Evolutionary conservation across 1,284 basidiomycete species (phyloP).

Genomic region (Rhodotorula glutinis): DNA sequence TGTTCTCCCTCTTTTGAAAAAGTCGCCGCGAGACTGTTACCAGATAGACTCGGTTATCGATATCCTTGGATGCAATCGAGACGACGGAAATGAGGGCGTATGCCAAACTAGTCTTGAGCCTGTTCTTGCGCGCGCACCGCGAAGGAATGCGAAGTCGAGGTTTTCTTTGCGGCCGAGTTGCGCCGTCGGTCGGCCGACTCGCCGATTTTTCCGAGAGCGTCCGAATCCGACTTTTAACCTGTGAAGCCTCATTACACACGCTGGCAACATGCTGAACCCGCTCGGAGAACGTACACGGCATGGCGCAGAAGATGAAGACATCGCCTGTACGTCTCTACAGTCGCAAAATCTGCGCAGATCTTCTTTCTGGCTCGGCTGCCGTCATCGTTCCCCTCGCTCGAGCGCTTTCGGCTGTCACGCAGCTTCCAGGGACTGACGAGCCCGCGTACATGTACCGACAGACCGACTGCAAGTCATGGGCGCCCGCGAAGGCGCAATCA

Average conservation of each 20-base stretch:
- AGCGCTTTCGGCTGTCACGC: no score
- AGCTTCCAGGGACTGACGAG: neutral
- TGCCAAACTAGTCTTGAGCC: no score
- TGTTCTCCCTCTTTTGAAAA: neutral
- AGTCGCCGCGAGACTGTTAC: no score
- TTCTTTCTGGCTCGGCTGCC: neutral
- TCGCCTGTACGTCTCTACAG: constrained; percentile 18
- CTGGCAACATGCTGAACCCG: constrained; percentile 4
- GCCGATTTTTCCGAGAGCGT: neutral
- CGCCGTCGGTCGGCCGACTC: no score
- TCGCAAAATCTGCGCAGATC: neutral
- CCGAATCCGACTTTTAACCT: neutral
- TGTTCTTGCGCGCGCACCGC: no score
- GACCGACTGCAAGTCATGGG: constrained; percentile 33
- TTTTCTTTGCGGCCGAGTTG: no score
- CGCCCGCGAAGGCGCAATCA: constrained; percentile 33
- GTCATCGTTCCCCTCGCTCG: no score
- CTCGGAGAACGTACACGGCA: constrained; percentile 10
- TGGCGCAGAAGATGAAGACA: constrained; percentile 27
- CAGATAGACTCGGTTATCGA: no score
- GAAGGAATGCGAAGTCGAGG: no score
- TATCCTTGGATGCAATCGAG: no score
- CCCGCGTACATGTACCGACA: neutral
- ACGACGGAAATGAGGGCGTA: no score
- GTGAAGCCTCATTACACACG: neutral